These are phyloP conservation scores for Cystobasidium onofrii DNA, from an alignment of 768 basidiomycete genomes.

Conservation along the genomic window DNA sequence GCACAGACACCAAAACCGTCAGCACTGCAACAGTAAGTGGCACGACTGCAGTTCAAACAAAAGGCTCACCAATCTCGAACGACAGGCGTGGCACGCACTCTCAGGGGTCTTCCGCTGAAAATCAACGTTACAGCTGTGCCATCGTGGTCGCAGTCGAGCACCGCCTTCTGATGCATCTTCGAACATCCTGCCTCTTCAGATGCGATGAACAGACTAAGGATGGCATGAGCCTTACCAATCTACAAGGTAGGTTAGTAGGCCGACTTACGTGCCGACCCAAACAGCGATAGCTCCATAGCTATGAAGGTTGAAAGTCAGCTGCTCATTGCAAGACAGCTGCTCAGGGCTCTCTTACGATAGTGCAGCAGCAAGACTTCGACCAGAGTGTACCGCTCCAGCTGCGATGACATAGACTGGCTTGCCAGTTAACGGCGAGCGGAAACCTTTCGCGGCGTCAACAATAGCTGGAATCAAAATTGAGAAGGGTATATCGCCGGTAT, in stretches of 20 bases:
- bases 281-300: slow-evolving; percentile 77
- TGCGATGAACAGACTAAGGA: slow-evolving; percentile 33
- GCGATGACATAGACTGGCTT: slow-evolving; percentile 78
- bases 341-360: slow-evolving; percentile 53
- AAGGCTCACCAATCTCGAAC: slow-evolving; percentile 65
- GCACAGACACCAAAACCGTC: slow-evolving; percentile 43
- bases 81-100: slow-evolving; percentile 77
- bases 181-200: slow-evolving; percentile 35
- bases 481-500: slow-evolving; percentile 76
- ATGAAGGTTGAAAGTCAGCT: slow-evolving; percentile 54
- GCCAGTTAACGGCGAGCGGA: slow-evolving; percentile 68
- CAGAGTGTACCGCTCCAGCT: slow-evolving; percentile 80
- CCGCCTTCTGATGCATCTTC: slow-evolving; percentile 29
- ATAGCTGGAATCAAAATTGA: slow-evolving; percentile 83
- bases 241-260: no score
- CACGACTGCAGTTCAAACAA: no score
- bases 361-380: slow-evolving; percentile 50
- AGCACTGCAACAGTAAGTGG: neutral
- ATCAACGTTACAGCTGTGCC: slow-evolving; percentile 50
- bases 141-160: slow-evolving; percentile 5
- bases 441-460: slow-evolving; percentile 70
- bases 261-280: slow-evolving; percentile 54
- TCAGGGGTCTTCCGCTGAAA: slow-evolving; percentile 72
- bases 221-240: neutral
- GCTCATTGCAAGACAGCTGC: no score